Base-by-base conservation (phyloP, 2,329 filamentous ascomycete genomes). In the Colletotrichum sp. region DNA sequence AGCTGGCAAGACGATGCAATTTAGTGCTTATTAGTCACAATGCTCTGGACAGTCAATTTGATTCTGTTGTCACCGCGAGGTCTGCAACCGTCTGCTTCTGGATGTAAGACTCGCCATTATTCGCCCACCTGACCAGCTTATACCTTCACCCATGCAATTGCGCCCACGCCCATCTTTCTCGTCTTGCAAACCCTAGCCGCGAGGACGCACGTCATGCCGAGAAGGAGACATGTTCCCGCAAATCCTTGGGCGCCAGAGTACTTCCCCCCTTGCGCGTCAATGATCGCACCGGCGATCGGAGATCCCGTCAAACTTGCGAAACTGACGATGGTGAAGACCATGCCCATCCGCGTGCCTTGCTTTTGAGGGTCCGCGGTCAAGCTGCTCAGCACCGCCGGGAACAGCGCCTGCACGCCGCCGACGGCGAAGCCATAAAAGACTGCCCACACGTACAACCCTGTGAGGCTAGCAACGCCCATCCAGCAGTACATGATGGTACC, bases 261-360 rank as follows among this genome's bases (percentile, higher is more conserved):
- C 1, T 78, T 79, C 1, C 78, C 78, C 13, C 68, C 65, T n/a
- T 78, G 78, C 22, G 71, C 76, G 59, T 82, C 78, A 32, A 83
- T 80, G 30, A 83, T 83, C 57, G 82, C 82, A 13, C 82, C 82
- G 13, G 81, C 76, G 36, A 82, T 81, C 13, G 86, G 86, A 12
- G 86, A 85, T 1, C 87, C 87, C 13, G 86, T 85, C 30, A 88
- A 78, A 16, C 84, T 84, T 5, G 86, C 86, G 78, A 88, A 86
- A 2, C 83, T 84, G 5, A 83, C 80, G 55, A 87, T 80, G 0
- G 85, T 86, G 70, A 84, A 86, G 13, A 87, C 83, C 86, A 88
- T 87, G 44, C 87, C 87, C 69, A 87, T 86, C 11, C 86, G 78
- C 3, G 82, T 84, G 12, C 87, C 87, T 81, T 87, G 84, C 79